A percentile compares a stretch with the other conserved stretches of the same genome.
These are phyloP conservation scores for Fomitopsis serialis DNA, from an alignment of 768 basidiomycete genomes.

Conservation along the genomic window DNA sequence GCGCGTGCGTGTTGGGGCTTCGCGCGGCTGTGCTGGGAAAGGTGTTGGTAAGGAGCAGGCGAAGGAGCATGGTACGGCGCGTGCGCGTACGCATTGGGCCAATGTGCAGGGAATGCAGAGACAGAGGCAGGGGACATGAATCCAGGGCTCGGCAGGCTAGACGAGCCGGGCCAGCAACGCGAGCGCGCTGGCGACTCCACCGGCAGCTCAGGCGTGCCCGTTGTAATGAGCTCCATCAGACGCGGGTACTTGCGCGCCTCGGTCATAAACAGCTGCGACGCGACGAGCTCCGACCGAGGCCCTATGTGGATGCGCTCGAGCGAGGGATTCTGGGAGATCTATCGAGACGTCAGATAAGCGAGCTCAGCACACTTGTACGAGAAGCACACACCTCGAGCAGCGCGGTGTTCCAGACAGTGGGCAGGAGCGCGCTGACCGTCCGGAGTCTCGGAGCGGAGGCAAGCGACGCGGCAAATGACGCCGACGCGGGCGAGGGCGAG, in stretches of 20 bases:
- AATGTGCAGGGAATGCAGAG: not conserved
- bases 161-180: not conserved
- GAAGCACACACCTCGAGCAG: constrained; percentile 39
- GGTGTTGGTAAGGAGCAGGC: not conserved
- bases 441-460: constrained; percentile 39
- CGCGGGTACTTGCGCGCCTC: constrained; percentile 48
- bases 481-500: constrained; percentile 31
- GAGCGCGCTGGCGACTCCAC: not conserved
- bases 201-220: constrained; percentile 38
- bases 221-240: constrained; percentile 47
- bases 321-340: constrained; percentile 34
- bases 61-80: not conserved
- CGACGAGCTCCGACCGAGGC: constrained; percentile 29
- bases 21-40: not conserved
- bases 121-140: not conserved
- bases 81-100: too few species aligned
- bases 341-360: not conserved
- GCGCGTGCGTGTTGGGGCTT: not conserved
- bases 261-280: constrained; percentile 52
- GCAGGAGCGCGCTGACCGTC: constrained; percentile 47
- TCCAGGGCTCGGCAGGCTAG: not conserved
- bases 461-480: constrained; percentile 30
- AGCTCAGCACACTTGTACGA: not conserved
- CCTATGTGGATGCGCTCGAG: constrained; percentile 39
- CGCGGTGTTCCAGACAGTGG: constrained; percentile 52